Evolutionary conservation across 2,329 filamentous ascomycete species (phyloP), one percentile per base, ranked within the genome.

Genomic region (Arthrobotrys megalospora): DNA sequence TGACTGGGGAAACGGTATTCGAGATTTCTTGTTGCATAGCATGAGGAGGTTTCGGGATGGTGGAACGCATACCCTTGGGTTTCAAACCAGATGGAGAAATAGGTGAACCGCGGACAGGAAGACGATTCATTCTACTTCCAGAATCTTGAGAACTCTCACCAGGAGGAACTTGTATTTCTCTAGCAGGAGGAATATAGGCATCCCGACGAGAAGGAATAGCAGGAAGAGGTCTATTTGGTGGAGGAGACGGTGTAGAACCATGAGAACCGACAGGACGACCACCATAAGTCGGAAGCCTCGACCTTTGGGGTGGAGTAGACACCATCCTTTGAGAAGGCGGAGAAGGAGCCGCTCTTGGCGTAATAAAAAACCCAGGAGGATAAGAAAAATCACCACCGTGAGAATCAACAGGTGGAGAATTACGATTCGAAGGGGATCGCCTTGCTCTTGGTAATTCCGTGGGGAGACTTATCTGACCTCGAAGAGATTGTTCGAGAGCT

Each of bases 391-490:
- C 28, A 3, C n/a, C 50, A 10, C 6, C 28, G 14, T 8, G 50
- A 36, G 4, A 10, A 8, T n/a, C 24, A 34, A 53, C 21, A 0
- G 50, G 28, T n/a, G 6, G 11, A 48, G 19, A 3, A 6, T 58
- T 38, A 8, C 52, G 52, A 14, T 21, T 55, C n/a, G 52, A 58
- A 38, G 52, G 52, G 11, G 32, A 58, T 11, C 12, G 32, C 38
- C 52, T 41, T 11, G 55, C 55, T 8, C 12, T 16, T 5, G 16
- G 55, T 8, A 32, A 11, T 11, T 36, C 16, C 1, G 19, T n/a
- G 1, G 55, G 55, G 14, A 41, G 14, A 60, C 19, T 60, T 21
- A 60, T 60, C 19, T 60, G 16, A 28, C 28, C 55, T 12, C 36
- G 3, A 14, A 60, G 36, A 8, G 16, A 3, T 16, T 43, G 55